These are phyloP conservation scores for Amylostereum chailletii DNA, from an alignment of 1,284 basidiomycete genomes.

Conservation along the genomic window DNA sequence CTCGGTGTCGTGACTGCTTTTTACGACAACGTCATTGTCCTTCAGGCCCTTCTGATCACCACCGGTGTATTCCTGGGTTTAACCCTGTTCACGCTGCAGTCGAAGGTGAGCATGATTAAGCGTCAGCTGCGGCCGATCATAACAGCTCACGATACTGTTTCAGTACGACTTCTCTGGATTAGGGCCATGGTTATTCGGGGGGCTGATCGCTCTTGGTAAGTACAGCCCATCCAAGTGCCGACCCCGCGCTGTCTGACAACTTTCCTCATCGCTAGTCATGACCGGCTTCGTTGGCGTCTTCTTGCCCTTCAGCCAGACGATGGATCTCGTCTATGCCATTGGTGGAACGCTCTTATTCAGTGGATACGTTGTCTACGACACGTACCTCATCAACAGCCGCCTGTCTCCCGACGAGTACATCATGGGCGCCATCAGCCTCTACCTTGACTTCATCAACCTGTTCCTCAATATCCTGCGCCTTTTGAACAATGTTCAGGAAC, in stretches of 20 bases:
- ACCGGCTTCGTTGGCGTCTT: slow-evolving; percentile 73
- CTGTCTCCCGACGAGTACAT: slow-evolving; percentile 86
- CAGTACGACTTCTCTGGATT: slow-evolving; percentile 84
- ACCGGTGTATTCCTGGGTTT: slow-evolving; percentile 82
- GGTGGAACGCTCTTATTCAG: slow-evolving; percentile 79
- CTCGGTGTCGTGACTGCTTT: slow-evolving; percentile 74
- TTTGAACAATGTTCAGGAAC: slow-evolving; percentile 46
- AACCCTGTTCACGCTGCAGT: slow-evolving; percentile 80
- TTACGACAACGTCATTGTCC: slow-evolving; percentile 68
- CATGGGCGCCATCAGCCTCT: slow-evolving; percentile 77
- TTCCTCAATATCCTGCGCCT: slow-evolving; percentile 76
- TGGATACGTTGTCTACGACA: slow-evolving; percentile 81
- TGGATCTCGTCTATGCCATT: slow-evolving; percentile 73
- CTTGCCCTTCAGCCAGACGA: slow-evolving; percentile 68
- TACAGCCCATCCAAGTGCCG: not conserved
- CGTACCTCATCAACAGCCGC: slow-evolving; percentile 73
- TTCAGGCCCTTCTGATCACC: slow-evolving; percentile 84
- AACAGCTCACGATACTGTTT: slow-evolving; percentile 6
- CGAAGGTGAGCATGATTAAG: slow-evolving; percentile 41
- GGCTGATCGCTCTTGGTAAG: slow-evolving; percentile 59
- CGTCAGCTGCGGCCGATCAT: not conserved
- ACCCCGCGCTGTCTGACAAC: slow-evolving; percentile 9
- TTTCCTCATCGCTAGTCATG: slow-evolving; percentile 38
- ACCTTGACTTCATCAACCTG: slow-evolving; percentile 78
- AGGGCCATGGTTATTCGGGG: slow-evolving; percentile 78